These are phyloP conservation scores for Globisporangium acanthophoron DNA, from an alignment of 352 stramenopile genomes.

Conservation along the genomic window DNA sequence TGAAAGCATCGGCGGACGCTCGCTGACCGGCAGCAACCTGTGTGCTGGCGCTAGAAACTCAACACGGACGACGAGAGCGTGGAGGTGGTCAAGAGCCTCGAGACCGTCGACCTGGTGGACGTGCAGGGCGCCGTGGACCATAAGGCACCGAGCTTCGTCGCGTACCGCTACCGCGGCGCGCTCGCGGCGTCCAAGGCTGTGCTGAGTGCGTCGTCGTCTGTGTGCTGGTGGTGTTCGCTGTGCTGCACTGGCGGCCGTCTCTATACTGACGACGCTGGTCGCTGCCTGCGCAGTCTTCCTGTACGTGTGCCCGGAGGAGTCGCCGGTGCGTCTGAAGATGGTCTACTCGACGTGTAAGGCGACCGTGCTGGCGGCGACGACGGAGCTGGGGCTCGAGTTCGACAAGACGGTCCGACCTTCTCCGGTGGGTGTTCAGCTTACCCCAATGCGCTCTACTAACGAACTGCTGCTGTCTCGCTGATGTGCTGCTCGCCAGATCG, in stretches of 20 bases:
- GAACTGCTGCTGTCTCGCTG: background rate
- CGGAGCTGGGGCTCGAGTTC: constrained; percentile 59
- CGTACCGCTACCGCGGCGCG: constrained; percentile 59
- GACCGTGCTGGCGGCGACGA: constrained; percentile 66
- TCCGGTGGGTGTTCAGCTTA: background rate
- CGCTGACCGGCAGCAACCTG: background rate
- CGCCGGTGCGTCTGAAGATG: constrained; percentile 86
- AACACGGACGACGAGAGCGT: constrained; percentile 72
- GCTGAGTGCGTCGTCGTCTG: constrained; percentile 28
- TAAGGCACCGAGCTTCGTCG: constrained; percentile 70
- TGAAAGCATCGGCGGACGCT: too few relatives aligned
- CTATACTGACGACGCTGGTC: too few relatives aligned
- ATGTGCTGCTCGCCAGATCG: constrained; percentile 33
- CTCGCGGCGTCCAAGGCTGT: constrained; percentile 23
- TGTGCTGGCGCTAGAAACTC: constrained; percentile 40
- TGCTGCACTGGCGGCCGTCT: background rate
- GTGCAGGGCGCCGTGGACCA: constrained; percentile 51
- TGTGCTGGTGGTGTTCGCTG: background rate
- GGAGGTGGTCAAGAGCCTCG: constrained; percentile 73
- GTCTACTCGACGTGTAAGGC: constrained; percentile 89
- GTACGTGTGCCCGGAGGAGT: constrained; percentile 87
- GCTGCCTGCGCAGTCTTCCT: constrained; percentile 59
- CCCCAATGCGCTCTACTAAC: background rate
- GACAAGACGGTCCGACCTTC: constrained; percentile 43
- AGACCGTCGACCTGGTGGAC: constrained; percentile 65